Evolutionary conservation across 1,139 yeast species (phyloP), one percentile per base, ranked within the genome.

Genomic region (Blastobotrys petasosporus): DNA sequence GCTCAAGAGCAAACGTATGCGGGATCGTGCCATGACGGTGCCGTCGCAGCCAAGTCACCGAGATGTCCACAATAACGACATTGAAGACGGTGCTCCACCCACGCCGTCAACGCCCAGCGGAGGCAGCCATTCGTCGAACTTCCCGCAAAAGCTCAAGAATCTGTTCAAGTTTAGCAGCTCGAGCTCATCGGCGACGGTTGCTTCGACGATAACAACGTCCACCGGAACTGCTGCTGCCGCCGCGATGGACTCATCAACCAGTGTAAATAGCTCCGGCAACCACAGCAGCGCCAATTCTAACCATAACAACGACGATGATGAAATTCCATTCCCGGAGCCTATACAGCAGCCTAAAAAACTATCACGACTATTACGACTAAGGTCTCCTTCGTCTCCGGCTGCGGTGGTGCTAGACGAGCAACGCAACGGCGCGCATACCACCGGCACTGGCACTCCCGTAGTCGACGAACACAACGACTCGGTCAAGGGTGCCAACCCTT

Each of bases 381-480:
- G 74, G 17, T 70, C 74, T 2, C 73, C 74, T 0, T 68, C 73
- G 4, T 56, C 60, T 32, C 62, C 63, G 20, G 55, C 55, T 12
- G 56, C 52, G 9, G 52, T 52, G 20, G 44, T 42, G 42, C 37
- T 43, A 29, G 48, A 41, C 20, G 50, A 46, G 29, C 40, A 42
- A 25, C 42, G 23, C 11, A 62, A 12, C 48, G 67, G 42, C 58
- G 62, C 51, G 45, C 68, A 33, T 59, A 66, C 28, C 59, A 58
- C 39, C 57, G 70, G n/a, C 55, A 57, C 39, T 59, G 66, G 11
- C 48, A 42, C 46, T 47, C 45, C 55, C 50, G 37, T 51, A 50
- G 36, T 58, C 39, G 37, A 70, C 8, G 68, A 70, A n/a, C 60
- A 66, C 2, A 67, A 74, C 4, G 76, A 70, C 54, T 70, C 74